These are phyloP conservation scores for Talaromyces sp. DNA, from an alignment of 2,329 filamentous ascomycete species.

Conservation along the genomic window DNA sequence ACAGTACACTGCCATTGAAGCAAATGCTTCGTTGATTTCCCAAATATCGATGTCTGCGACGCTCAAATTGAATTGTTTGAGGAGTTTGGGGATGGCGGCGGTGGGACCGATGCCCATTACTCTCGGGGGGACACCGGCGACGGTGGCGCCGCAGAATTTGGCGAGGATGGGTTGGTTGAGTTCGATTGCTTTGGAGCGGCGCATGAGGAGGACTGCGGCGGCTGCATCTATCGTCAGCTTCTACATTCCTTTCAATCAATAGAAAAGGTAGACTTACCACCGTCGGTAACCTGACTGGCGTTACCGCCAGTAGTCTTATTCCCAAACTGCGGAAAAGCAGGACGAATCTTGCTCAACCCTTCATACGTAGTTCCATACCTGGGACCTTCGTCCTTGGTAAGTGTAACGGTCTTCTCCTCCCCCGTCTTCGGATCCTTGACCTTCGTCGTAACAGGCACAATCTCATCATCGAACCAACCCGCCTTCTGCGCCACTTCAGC, in stretches of 20 bases:
- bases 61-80: slow-evolving; percentile 72
- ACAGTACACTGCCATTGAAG: slow-evolving; percentile 96
- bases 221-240: slow-evolving; percentile 47
- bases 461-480: slow-evolving; percentile 91
- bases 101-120: slow-evolving; percentile 84
- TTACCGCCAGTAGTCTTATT: slow-evolving; percentile 87
- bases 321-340: slow-evolving; percentile 88
- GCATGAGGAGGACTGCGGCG: slow-evolving; percentile 88
- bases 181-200: slow-evolving; percentile 81
- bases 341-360: slow-evolving; percentile 75
- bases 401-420: slow-evolving; percentile 70
- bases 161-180: slow-evolving; percentile 88
- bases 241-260: not conserved
- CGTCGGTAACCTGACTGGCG: slow-evolving; percentile 91
- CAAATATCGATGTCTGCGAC: slow-evolving; percentile 83
- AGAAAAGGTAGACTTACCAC: slow-evolving; percentile 56
- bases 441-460: slow-evolving; percentile 78
- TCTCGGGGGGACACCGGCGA: slow-evolving; percentile 83
- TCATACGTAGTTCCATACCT: slow-evolving; percentile 87
- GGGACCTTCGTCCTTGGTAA: slow-evolving; percentile 87
- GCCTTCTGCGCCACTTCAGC: slow-evolving; percentile 89
- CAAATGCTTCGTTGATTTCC: slow-evolving; percentile 97
- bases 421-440: slow-evolving; percentile 82
- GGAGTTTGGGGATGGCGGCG: slow-evolving; percentile 73
- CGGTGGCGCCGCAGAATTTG: slow-evolving; percentile 90